Base-by-base conservation (phyloP, 441 rosid genomes). In the Populus tomentosa region DNA sequence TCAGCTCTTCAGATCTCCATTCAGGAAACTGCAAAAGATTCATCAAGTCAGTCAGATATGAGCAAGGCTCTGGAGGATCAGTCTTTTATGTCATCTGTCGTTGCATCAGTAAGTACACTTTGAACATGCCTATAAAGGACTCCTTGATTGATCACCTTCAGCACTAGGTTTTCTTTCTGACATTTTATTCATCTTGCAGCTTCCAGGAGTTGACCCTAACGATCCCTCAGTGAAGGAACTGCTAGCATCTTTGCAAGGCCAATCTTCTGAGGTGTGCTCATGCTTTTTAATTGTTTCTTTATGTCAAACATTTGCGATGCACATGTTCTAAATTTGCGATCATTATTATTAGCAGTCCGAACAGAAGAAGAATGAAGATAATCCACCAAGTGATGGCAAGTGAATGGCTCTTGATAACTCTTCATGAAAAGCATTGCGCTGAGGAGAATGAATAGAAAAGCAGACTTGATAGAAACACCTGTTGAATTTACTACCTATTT, bases 201-300 rank as follows among this genome's bases (percentile, higher is more conserved):
- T 91, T 83, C 95, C 93, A 35, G 91, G 93, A 69, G 93, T 91
- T 71, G 93, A 91, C 79, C 91, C 91, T 24, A 86, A 91, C 26
- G 90, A 89, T 85, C 93, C 90, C 36, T 82, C 93, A 0, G 91
- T 88, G 28, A 88, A 85, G 80, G 95, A 89, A 61, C 73, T 91
- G 82, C 89, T 89, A 71, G 88, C 89, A 67, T 88, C 92, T 62
- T 84, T 90, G 88, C 90, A 80, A 81, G 70, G 73, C 83, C 90
- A 87, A 71, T 82, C 90, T 21, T 82, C 90, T 21, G 89, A 90
- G 90, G 94, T 90, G 73, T 13, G 59, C 32, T 18, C 40, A 67
- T 65, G 62, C 71, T 30, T 18, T 35, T 16, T 24, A 63, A 3
- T 38, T 7, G 38, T 21, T 46, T n/a, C 2, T 6, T 28, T 67